Base-by-base conservation (phyloP, 2,329 filamentous ascomycete species). In the Huntiella bhutanensis region DNA sequence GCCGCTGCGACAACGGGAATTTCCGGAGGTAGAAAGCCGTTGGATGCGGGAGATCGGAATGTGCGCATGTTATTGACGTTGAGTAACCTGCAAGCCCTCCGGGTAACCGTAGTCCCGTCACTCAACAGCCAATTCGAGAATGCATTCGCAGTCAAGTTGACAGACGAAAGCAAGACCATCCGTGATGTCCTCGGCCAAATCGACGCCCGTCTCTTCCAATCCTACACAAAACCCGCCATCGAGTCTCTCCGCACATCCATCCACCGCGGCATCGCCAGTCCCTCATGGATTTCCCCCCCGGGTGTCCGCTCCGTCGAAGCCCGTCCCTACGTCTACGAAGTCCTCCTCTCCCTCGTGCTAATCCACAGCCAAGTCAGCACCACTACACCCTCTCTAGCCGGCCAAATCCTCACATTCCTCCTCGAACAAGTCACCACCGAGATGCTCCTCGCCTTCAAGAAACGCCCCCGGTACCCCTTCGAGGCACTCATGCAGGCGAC, bases 121-220 rank as follows among this genome's bases (percentile, higher is more conserved):
- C 72, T 98, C n/a, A 83, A 94, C 58, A 75, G 81, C 4, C 82
- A 91, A 57, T 98, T 96, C 56, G 91, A 98, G 59, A 86, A 83
- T 43, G 76, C 84, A 47, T 98, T 98, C 62, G 86, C 83, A 1
- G 84, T 96, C 52, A 92, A 92, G 57, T 72, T 98, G 50, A 92
- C 86, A 1, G 88, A 95, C 52, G 91, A 98, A 62, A 80, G 80
- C 47, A 88, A 88, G 60, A 91, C 83, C 0, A 88, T 98, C 57
- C 79, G 80, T 47, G 86, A 96, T 56, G 85, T 93, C 3, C 77
- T 96, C 10, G 73, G 74, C 12, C 86, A 96, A 59, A 95, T 98
- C 52, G 87, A 96, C 57, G 73, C 79, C 10, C 79, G 84, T 4
- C 77, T 98, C 33, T 98, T 98, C 70, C 76, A 86, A 55, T 85